Base-by-base conservation (phyloP, 1,284 basidiomycete genomes). In the Lignosus rhinocerotis region DNA sequence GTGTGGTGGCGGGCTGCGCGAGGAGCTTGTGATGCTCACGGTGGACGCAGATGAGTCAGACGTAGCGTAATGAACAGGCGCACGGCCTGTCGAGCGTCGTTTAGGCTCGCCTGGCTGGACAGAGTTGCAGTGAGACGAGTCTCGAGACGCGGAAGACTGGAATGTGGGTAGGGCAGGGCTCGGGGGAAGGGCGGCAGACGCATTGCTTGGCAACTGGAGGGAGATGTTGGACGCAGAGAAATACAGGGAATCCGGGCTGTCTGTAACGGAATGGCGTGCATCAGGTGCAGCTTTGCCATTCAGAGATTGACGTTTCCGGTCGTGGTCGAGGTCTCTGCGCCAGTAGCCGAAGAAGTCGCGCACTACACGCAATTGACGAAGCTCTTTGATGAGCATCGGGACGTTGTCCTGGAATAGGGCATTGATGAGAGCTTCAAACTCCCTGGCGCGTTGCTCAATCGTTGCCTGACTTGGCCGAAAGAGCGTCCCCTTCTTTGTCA, bases 311-410 rank as follows among this genome's bases (percentile, higher is more conserved):
- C 59, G 61, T 60, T 82, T 84, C 51, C 76, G 72, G n/a, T 76
- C 75, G 31, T 83, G 72, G 53, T 91, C 88, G 53, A 82, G 72
- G 69, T 92, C 90, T 45, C 84, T 75, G 58, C 85, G 77, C 90
- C 90, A 92, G 63, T 82, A 81, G 2, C 82, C 86, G 68, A 92
- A 92, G 72, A 92, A 92, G 69, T 92, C 86, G 6, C 83, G 83
- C 51, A 89, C 80, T 19, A 79, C 69, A 36, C 76, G 77, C 33
- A 80, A 79, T n/a, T 76, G 73, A 42, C 87, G 78, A 48, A 92
- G 77, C 56, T 92, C 90, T 52, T 77, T 72, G 47, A 92, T 72
- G 46, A 92, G 77, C 2, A 79, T 78, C 9, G 90, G 89, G 36
- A 88, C 79, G 44, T 86, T 80, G 9, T 82, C 80, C 25, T 72